Percentiles rank a stretch among this genome's conserved stretches.
Conservation (phyloP, 352 stramenopile species). For the Globisporangium okanoganense region DNA sequence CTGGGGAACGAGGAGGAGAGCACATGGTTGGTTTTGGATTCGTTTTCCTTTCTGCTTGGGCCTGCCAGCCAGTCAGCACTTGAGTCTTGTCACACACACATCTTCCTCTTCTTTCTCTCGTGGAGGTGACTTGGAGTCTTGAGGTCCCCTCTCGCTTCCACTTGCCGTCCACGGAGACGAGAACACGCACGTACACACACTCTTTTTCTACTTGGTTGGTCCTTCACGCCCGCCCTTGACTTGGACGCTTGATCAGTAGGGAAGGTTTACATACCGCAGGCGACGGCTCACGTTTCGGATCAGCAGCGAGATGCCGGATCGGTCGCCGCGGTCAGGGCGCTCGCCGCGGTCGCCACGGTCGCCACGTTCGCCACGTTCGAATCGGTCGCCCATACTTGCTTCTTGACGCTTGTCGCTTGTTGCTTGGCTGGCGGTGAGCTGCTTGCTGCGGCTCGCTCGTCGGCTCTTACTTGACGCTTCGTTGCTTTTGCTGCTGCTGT, state of each 20-base stretch:
- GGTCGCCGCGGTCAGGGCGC: slow-evolving; percentile 28
- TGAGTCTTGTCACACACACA: slow-evolving; percentile 2
- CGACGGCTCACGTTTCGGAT: slow-evolving; percentile 92
- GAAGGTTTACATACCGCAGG: slow-evolving; percentile 47
- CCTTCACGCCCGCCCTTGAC: not conserved
- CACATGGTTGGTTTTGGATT: slow-evolving; percentile 6
- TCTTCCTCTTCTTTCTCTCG: slow-evolving; percentile 1
- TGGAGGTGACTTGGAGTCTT: slow-evolving; percentile 9
- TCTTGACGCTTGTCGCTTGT: not conserved
- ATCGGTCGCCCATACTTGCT: slow-evolving; percentile 13
- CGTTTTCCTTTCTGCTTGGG: not conserved
- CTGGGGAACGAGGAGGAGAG: slow-evolving; percentile 23
- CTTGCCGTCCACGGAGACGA: not conserved
- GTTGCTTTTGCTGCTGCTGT: not conserved
- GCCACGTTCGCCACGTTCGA: slow-evolving; percentile 2
- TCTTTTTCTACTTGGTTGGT: slow-evolving; percentile 6
- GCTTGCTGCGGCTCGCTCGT: not conserved
- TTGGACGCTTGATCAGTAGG: not conserved
- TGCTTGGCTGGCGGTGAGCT: not conserved
- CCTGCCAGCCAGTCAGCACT: not conserved
- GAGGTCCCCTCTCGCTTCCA: not conserved
- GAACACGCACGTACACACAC: not conserved
- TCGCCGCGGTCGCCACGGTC: slow-evolving; percentile 24
- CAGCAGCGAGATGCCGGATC: slow-evolving; percentile 89
- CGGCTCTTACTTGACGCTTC: not conserved